Base-by-base conservation (phyloP, 768 basidiomycete species). In the Russula earlei region DNA sequence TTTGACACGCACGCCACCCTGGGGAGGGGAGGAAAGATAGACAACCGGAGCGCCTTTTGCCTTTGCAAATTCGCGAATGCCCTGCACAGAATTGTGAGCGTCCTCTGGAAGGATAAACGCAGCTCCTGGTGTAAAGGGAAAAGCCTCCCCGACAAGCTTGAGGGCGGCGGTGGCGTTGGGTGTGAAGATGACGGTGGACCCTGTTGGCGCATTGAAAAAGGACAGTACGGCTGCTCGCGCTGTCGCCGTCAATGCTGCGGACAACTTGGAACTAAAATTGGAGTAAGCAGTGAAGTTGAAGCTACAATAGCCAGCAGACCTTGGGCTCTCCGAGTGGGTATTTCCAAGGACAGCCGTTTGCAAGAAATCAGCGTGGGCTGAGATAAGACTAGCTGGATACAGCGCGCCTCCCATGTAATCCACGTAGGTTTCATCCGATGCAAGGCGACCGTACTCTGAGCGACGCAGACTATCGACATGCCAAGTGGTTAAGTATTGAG, bases 1-100 rank as follows among this genome's bases (percentile, higher is more conserved):
- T n/a, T n/a, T n/a, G n/a, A n/a, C n/a, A n/a, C n/a, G n/a, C n/a
- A n/a, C n/a, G n/a, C n/a, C n/a, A n/a, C n/a, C n/a, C n/a, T n/a
- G n/a, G n/a, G n/a, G n/a, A n/a, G n/a, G n/a, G n/a, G n/a, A n/a
- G n/a, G n/a, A n/a, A n/a, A n/a, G n/a, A n/a, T n/a, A n/a, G n/a
- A n/a, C n/a, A n/a, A n/a, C n/a, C n/a, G n/a, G n/a, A n/a, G n/a
- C n/a, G n/a, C n/a, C n/a, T n/a, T n/a, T n/a, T n/a, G n/a, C n/a
- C n/a, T n/a, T n/a, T n/a, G n/a, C n/a, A n/a, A n/a, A n/a, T n/a
- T n/a, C n/a, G n/a, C n/a, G n/a, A 56, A 91, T 85, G 9, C 88
- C 88, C 62, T 91, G 84, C n/a, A 91, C 82, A 58, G 86, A 89
- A 63, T 90, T 91, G 67, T 92, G 90, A 7, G 86, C 84, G 68